Base-by-base conservation (phyloP, 2,329 filamentous ascomycete genomes). In the Madurella fahalii region DNA sequence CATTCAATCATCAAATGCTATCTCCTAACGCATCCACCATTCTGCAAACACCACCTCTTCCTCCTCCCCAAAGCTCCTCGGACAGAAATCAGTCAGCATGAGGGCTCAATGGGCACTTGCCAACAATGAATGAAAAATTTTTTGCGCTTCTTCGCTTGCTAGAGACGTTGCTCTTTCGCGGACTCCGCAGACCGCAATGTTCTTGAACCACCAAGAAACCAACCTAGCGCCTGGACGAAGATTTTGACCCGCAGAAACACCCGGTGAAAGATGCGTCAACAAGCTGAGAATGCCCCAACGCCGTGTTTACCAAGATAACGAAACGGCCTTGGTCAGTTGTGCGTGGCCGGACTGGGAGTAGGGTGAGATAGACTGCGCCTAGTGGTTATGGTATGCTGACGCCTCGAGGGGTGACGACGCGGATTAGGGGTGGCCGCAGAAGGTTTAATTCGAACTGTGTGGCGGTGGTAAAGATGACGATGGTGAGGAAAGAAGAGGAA, bases 1-100 rank as follows among this genome's bases (percentile, higher is more conserved):
- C 54, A 53, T 59, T 59, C 57, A 57, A 16, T 57, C 57, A 53
- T 59, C 52, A 57, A 46, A 49, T 40, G 44, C 51, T 54, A 45
- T 20, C 47, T 48, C 51, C 32, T 44, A 43, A 40, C 46, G 16
- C 9, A 37, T 46, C 40, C 25, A 11, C 41, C 34, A 16, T 18
- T 48, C n/a, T 20, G 34, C 18, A 30, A 30, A 8, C 9, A 17
- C 46, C 39, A 34, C 20, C 39, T 20, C 9, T 17, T 37, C 34
- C 34, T 20, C 32, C 20, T 17, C 32, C 32, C 30, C 16, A 31
- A 42, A 15, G 40, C 39, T 40, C 44, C 25, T 11, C 34, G 34
- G 13, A 37, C 30, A 39, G 11, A 9, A 12, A 25, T 20, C 20
- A 46, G 30, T 31, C 16, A 47, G 30, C 20, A 16, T 25, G 31